Evolutionary conservation across 2,329 filamentous ascomycete genomes (phyloP).

Genomic region (Apiospora malaysiana): DNA sequence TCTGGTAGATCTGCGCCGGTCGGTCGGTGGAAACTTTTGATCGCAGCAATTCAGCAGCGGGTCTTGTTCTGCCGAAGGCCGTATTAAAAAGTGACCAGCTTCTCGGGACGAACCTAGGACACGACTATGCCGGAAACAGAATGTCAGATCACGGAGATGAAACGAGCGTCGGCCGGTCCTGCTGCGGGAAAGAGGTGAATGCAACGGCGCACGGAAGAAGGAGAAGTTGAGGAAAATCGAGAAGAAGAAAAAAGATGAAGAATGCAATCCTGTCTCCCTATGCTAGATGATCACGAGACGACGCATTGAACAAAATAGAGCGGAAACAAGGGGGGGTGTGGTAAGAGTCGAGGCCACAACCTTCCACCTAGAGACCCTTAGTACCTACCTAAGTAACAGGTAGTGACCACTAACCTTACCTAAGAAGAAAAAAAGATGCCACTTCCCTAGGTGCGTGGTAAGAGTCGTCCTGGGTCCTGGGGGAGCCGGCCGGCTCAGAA

Average conservation of each 20-base stretch:
- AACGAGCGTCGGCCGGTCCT: conserved; percentile 12
- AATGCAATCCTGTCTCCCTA: background rate
- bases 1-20: background rate
- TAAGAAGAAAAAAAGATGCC: conserved; percentile 15
- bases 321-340: background rate
- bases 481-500: background rate
- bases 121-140: conserved; percentile 18
- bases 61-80: conserved; percentile 15
- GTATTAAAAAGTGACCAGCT: conserved; percentile 13
- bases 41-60: conserved; percentile 15
- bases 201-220: background rate
- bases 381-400: background rate
- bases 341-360: background rate
- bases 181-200: conserved; percentile 7
- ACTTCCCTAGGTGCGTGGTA: background rate
- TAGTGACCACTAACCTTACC: conserved; percentile 4
- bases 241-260: background rate
- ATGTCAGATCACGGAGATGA: conserved; percentile 16
- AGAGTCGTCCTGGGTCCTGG: background rate
- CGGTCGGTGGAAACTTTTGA: conserved; percentile 8
- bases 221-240: background rate
- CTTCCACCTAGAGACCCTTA: background rate
- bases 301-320: background rate
- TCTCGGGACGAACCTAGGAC: conserved; percentile 17
- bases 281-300: conserved; percentile 2